phyloP scores from a whole-genome alignment of 495 filamentous ascomycete species.

The Talaromyces nanjingensis region DNA sequence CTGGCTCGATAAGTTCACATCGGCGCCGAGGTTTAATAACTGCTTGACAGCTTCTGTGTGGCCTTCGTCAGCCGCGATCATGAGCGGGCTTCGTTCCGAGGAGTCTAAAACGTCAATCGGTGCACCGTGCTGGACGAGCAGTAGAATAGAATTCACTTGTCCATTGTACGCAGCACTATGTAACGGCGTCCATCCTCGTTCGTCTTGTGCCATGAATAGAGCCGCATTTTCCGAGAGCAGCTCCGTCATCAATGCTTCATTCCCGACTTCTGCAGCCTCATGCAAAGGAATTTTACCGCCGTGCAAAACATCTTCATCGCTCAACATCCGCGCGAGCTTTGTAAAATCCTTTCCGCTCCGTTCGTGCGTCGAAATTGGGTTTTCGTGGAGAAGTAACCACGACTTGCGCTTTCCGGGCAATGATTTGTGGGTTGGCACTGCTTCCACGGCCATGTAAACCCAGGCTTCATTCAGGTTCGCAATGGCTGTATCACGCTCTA shows the following conservation, averaged over 20 bases:
- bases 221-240: neutral
- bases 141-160: neutral
- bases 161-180: neutral
- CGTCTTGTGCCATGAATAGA: neutral
- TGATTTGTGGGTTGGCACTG: neutral
- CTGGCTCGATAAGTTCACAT: neutral
- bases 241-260: neutral
- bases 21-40: neutral
- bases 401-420: neutral
- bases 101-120: neutral
- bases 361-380: neutral
- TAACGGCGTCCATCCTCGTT: constrained; percentile 1
- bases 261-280: neutral
- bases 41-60: neutral
- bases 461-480: neutral
- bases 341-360: neutral
- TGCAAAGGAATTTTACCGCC: neutral
- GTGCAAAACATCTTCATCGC: neutral
- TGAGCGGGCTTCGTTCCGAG: neutral
- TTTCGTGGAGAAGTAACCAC: neutral
- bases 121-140: neutral
- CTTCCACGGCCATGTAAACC: neutral
- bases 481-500: neutral
- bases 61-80: neutral
- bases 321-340: neutral